Evolutionary conservation across 495 filamentous ascomycete genomes (phyloP), one percentile per base, ranked within the genome.

Genomic region (Paragyromitra xinjiangensis): DNA sequence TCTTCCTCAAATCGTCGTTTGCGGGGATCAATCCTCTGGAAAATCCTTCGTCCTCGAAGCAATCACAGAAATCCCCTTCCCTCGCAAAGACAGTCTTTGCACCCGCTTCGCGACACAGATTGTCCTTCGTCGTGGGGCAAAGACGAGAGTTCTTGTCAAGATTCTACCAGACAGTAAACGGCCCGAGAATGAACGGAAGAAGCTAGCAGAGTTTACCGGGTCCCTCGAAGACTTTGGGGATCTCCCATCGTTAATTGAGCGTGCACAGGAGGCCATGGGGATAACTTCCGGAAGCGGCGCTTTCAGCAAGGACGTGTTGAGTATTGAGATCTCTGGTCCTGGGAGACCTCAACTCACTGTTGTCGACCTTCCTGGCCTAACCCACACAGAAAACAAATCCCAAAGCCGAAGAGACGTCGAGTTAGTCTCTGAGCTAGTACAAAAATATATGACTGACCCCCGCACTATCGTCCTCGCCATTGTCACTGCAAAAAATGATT

Each of bases 11-110:
- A 83, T 92, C n/a, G 87, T 91, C 34, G 90, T 92, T 0, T 90
- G 87, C 73, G 89, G 90, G 5, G 87, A 90, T 82, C 88, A 91
- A 69, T 90, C 87, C 1, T 84, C 85, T 16, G 90, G 89, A 6
- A 91, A 91, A 74, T 90, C 88, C 81, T 92, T 90, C 0, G 88
- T 91, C 3, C 85, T 92, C 0, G 91, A 92, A 75, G 89, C 89
- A 4, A 87, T 92, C 24, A 90, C 90, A 4, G 88, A 88, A 40
- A 86, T 92, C 19, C 83, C 86, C 3, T 92, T 92, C 75, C 88
- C 88, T 0, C 82, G 81, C 0, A 85, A 85, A 39, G 85, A 86
- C 66, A 87, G 81, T 59, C 82, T 90, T 0, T 89, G 88, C 77
- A 90, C 89, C 1, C 81, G 87, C 40, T 90, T 90, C 74, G 85